phyloP scores from a whole-genome alignment of 2,329 filamentous ascomycete species.

The Penicillium sp. region DNA sequence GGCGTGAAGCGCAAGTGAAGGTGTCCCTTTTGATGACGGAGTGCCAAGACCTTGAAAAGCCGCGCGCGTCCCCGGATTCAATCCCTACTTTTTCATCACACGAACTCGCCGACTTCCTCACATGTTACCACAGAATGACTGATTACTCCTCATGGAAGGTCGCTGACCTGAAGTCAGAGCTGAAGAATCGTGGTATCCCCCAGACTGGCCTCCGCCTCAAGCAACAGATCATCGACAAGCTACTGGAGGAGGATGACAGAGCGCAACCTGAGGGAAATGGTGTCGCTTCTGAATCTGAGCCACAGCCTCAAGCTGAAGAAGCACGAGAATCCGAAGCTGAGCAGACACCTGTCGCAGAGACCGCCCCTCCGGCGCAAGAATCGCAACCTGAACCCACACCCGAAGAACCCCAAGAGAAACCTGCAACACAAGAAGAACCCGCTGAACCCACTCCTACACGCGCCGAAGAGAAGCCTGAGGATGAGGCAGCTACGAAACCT shows the following conservation, averaged over 20 bases:
- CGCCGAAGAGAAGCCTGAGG: not conserved
- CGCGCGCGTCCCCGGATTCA: conserved; percentile 19
- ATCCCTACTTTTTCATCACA: conserved; percentile 6
- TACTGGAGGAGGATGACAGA: conserved; percentile 50
- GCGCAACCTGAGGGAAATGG: conserved; percentile 28
- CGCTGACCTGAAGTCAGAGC: conserved; percentile 70
- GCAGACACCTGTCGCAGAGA: not conserved
- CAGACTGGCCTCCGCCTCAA: conserved; percentile 71
- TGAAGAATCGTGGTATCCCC: conserved; percentile 69
- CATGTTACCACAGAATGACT: conserved; percentile 42
- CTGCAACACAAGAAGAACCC: not conserved
- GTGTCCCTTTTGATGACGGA: not conserved
- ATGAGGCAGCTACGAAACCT: not conserved
- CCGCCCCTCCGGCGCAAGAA: conserved; percentile 14
- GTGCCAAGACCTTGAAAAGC: not conserved
- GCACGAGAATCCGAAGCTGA: conserved; percentile 11
- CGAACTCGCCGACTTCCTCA: not conserved
- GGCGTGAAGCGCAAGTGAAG: not conserved
- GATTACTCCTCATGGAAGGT: conserved; percentile 67
- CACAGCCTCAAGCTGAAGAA: not conserved
- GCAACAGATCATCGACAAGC: conserved; percentile 62
- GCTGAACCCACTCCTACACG: not conserved
- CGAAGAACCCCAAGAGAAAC: not conserved
- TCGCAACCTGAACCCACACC: conserved; percentile 8
- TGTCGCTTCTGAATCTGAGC: not conserved